Percentiles rank a stretch among this genome's conserved stretches.
Conservation (phyloP, 441 rosid species). For the Pelargonium cotyledonis region DNA sequence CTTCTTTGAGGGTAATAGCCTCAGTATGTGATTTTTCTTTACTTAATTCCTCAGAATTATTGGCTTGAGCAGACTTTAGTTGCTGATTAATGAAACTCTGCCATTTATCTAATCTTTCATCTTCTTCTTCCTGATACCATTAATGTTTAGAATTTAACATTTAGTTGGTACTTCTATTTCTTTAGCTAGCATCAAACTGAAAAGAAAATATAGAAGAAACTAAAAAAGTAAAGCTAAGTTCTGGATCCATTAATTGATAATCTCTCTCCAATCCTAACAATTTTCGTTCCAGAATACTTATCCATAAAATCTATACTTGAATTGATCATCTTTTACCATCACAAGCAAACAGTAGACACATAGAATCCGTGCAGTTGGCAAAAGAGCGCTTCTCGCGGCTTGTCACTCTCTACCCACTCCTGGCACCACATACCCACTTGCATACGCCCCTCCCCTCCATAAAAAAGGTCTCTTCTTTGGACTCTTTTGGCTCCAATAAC, state of each 20-base stretch:
- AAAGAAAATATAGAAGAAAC: neutral
- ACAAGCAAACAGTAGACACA: constrained; percentile 10
- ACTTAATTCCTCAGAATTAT: constrained; percentile 28
- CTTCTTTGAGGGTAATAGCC: constrained; percentile 5
- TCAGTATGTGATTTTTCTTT: constrained; percentile 14
- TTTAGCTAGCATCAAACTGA: neutral
- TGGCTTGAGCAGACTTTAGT: constrained; percentile 19
- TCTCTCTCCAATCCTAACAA: neutral
- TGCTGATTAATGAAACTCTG: constrained; percentile 41
- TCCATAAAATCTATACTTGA: neutral
- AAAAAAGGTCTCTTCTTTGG: constrained; percentile 19
- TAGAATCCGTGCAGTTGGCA: constrained; percentile 20
- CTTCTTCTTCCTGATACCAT: constrained; percentile 54
- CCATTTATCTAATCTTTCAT: constrained; percentile 53
- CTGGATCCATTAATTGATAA: neutral
- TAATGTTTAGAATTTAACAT: constrained; percentile 12
- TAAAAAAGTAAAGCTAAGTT: neutral
- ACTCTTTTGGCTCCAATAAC: constrained; percentile 26
- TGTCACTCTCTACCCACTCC: constrained; percentile 25
- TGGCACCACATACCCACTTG: constrained; percentile 22
- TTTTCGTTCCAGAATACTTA: neutral
- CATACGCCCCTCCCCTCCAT: constrained; percentile 20
- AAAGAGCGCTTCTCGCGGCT: constrained; percentile 24
- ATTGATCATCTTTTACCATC: neutral
- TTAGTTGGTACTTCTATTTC: constrained; percentile 4